Percentiles rank a stretch among this genome's conserved stretches.
Evolutionary conservation across 2,329 filamentous ascomycete genomes (phyloP).

Genomic region (Talaromyces sp.): DNA sequence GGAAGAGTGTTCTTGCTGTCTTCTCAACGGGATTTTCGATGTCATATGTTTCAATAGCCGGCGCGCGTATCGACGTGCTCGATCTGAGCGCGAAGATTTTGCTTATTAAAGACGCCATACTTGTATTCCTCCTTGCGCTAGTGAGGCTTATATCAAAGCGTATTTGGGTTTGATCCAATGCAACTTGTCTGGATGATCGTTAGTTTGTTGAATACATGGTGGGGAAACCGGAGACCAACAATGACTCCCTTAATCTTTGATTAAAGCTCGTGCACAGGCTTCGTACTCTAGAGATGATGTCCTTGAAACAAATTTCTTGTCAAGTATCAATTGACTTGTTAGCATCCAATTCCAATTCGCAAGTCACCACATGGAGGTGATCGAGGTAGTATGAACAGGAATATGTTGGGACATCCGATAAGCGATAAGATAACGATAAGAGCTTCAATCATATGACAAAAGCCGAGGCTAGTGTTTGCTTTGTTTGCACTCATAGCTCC

Average conservation of each 20-base stretch:
- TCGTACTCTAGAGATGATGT: background rate
- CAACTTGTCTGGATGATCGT: background rate
- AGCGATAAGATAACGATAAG: slow-evolving; percentile 18
- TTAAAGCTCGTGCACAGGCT: too few relatives aligned
- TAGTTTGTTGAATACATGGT: background rate
- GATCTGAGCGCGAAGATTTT: slow-evolving; percentile 13
- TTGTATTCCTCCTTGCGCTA: background rate
- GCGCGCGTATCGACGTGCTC: slow-evolving; percentile 45
- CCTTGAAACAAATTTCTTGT: too few relatives aligned
- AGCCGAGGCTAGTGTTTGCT: background rate
- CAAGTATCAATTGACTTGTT: too few relatives aligned
- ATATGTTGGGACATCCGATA: slow-evolving; percentile 14
- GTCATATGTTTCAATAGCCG: slow-evolving; percentile 69
- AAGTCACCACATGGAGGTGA: background rate
- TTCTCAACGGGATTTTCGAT: slow-evolving; percentile 79
- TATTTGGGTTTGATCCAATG: background rate
- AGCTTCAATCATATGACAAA: background rate
- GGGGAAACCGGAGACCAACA: background rate
- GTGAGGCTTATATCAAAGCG: background rate
- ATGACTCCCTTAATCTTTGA: background rate
- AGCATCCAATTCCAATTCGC: too few relatives aligned
- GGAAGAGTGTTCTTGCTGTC: slow-evolving; percentile 77
- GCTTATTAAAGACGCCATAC: slow-evolving; percentile 13
- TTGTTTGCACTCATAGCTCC: slow-evolving; percentile 7
- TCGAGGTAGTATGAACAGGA: background rate